Evolutionary conservation across 202 grass and related monocot species (phyloP), one percentile per base, ranked within the genome.

Genomic region (Dendrocalamus latiflorus): DNA sequence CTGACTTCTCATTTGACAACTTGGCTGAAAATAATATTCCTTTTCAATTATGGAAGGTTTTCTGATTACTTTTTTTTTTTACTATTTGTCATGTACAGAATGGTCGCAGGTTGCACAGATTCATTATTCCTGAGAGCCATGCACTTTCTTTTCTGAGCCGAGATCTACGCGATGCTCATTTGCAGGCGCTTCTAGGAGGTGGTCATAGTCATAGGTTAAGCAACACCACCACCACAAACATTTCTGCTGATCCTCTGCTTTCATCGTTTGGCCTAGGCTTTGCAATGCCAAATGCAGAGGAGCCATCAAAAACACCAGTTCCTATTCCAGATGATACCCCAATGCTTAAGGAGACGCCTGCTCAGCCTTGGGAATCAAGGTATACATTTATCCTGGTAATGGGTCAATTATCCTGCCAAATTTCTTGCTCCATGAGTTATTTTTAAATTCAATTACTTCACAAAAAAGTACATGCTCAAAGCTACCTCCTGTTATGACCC

Each of bases 131-230:
- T 0, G 94, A 92, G 60, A 86, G 91, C 43, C 86, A 91, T 62
- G 58, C 91, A 34, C 80, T 96, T 87, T 91, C 96, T 83, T 88
- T 92, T 68, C 53, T 94, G 33, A 87, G 89, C 22, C 91, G 83
- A 81, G 96, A 99, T 87, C 90, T 94, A 61, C 85, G 86, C 9
- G 89, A 90, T 85, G 84, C 89, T 79, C 91, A 94, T 84, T 75
- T 99, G 79, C 96, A 99, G 75, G 87, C 91, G 49, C 87, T 96
- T 89, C 76, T 94, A 82, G 93, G 91, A 77, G 83, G 87, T 81
- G 87, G 83, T 34, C 83, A 89, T 82, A 74, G 75, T 62, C 74
- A 80, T 67, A 88, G 86, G 74, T 84, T 91, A 76, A 96, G 77
- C 79, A 90, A 85, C 44, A 89, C 75, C 54, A 70, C 33, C 1